phyloP scores from a whole-genome alignment of 2,329 filamentous ascomycete genomes.

The Ophiostoma australiae region DNA sequence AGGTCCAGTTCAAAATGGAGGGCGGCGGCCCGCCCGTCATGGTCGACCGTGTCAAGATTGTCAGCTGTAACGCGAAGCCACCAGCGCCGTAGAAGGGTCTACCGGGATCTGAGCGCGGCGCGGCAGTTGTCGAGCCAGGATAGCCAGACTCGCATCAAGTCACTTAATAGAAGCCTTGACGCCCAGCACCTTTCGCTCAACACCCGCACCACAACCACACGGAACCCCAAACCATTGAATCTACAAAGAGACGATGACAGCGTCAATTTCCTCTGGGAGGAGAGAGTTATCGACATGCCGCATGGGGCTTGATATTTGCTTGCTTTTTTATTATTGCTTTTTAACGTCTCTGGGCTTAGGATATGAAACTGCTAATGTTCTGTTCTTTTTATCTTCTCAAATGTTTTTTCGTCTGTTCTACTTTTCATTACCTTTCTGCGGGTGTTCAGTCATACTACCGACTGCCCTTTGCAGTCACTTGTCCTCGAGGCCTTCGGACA shows the following conservation, averaged over 20 bases:
- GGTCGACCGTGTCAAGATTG: slow-evolving; percentile 92
- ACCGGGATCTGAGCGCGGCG: too few relatives aligned
- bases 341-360: not conserved
- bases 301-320: not conserved
- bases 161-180: not conserved
- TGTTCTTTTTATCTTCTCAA: not conserved
- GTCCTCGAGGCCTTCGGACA: slow-evolving; percentile 6
- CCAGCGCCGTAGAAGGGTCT: slow-evolving; percentile 18
- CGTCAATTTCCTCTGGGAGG: not conserved
- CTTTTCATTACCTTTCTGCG: not conserved
- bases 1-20: slow-evolving; percentile 98
- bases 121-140: too few relatives aligned
- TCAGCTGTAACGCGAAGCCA: slow-evolving; percentile 88
- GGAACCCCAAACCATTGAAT: not conserved
- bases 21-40: slow-evolving; percentile 65
- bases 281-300: not conserved
- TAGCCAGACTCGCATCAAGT: not conserved
- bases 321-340: not conserved
- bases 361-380: not conserved
- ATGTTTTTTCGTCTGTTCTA: not conserved
- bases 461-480: not conserved
- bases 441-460: not conserved
- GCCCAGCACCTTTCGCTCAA: not conserved
- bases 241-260: not conserved
- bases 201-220: not conserved